Evolutionary conservation across 2,329 filamentous ascomycete genomes (phyloP), one percentile per base, ranked within the genome.

Genomic region (Pseudocercospora macadamiae): DNA sequence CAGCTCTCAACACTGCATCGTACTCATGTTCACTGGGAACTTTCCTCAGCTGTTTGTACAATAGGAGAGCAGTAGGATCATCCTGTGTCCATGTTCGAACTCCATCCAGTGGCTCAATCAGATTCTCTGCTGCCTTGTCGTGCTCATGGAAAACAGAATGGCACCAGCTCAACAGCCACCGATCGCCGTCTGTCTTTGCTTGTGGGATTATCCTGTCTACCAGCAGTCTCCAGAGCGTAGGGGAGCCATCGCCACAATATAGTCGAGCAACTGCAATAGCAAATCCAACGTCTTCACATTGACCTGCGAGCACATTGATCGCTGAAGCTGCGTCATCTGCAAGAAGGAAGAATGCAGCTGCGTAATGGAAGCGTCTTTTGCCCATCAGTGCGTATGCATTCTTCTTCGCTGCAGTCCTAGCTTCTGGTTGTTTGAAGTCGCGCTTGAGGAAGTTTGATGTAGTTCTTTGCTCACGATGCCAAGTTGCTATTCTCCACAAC

Each of bases 351-450:
- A 97, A 99, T 0, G 95, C 90, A 0, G 93, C 95, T 2, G 95
- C 93, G 70, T 99, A 99, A 75, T 91, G 91, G 73, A 97, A 97
- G 51, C 95, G 83, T 44, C 91, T 85, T 75, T 92, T 96, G 64
- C 93, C 95, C 71, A 99, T 87, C 55, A 99, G 76, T 2, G 95
- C 93, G 75, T 97, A 99, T 0, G 95, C 95, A 73, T 99, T 99
- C 76, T 99, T 99, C 60, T 96, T 79, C 0, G 95, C 95, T 3
- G 91, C 86, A 1, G 90, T 96, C 72, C 85, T 89, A 90, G 95
- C 97, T 66, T 90, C 89, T 0, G 87, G 83, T 62, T 96, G 90
- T 3, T 86, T 82, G 73, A 99, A 99, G 73, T 97, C 92, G 70
- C 97, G 96, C n/a, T 88, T 83, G 19, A 99, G 79, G 26, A 99